These are phyloP conservation scores for Barbatosphaeria neglecta DNA, from an alignment of 495 filamentous ascomycete genomes.

Conservation along the genomic window DNA sequence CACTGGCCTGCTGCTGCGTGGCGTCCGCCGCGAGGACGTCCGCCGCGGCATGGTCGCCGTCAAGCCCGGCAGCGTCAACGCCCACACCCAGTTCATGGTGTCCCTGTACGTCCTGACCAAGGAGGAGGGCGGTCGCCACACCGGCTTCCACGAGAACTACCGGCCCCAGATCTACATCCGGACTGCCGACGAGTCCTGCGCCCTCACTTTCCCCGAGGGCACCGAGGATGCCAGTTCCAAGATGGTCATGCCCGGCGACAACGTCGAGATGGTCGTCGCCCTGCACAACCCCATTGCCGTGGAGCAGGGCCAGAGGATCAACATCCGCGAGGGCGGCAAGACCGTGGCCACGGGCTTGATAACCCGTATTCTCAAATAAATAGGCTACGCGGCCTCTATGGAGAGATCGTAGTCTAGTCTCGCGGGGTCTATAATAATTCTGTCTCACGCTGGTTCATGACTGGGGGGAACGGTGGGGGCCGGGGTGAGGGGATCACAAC, in stretches of 20 bases:
- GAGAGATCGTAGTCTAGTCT: slow-evolving; percentile 4
- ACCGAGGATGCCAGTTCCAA: slow-evolving; percentile 49
- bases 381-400: not conserved
- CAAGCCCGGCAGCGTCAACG: slow-evolving; percentile 62
- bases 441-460: not conserved
- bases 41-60: slow-evolving; percentile 86
- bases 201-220: slow-evolving; percentile 73
- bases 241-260: slow-evolving; percentile 95
- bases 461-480: no score
- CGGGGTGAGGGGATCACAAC: no score
- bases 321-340: slow-evolving; percentile 88
- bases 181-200: slow-evolving; percentile 81
- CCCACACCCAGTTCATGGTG: slow-evolving; percentile 79
- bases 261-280: slow-evolving; percentile 85
- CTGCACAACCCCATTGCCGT: slow-evolving; percentile 73
- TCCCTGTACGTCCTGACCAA: slow-evolving; percentile 96
- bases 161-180: slow-evolving; percentile 90
- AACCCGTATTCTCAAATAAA: slow-evolving; percentile 67
- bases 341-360: slow-evolving; percentile 89
- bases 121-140: slow-evolving; percentile 95
- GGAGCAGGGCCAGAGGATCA: slow-evolving; percentile 85
- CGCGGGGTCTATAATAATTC: no score
- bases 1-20: slow-evolving; percentile 92
- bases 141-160: slow-evolving; percentile 87
- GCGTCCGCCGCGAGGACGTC: slow-evolving; percentile 88